Base-by-base conservation (phyloP, 768 basidiomycete genomes). In the Obba rivulosa region DNA sequence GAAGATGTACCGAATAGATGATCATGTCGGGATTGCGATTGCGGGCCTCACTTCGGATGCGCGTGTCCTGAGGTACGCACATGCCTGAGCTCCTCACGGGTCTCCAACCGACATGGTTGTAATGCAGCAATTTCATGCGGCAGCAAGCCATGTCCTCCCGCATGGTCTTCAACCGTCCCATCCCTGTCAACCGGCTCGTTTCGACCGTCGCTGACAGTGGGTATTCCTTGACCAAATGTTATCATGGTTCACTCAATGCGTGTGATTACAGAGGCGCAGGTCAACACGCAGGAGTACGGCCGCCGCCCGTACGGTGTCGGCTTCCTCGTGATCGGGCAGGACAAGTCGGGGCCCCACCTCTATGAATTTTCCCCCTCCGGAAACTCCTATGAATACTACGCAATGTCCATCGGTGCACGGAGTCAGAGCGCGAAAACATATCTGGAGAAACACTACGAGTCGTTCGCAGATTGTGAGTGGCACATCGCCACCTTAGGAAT, bases 1-100 rank as follows among this genome's bases (percentile, higher is more conserved):
- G 74, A 98, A 99, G 79, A 89, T 98, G 86, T 96, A 95, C 69
- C 80, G 93, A 62, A 95, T 99, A 83, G 96, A 99, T 63, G 93
- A 98, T 68, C 96, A 99, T 71, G 85, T 96, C 58, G 96, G 96
- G n/a, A 92, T 99, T 61, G 95, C 94, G 42, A 98, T 99, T 65
- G 96, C 96, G 43, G 96, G 96, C n/a, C 73, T 99, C 53, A 99
- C 96, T 8, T 93, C 90, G 40, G 96, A 99, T 73, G 96, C 96
- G 38, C 87, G 96, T 65, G 96, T 98, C 2, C 69, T 99, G 58
- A 95, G 92, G 94, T 93, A 56, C 51, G 76, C 66, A 39, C 17
- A 13, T 2, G 4, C n/a, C 25, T 21, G 35, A 34, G 22, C 14
- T 4, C 25, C 16, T 16, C 17, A 16, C 34, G n/a, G 35, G 16